A percentile compares a stretch with the other conserved stretches of the same genome.
These are phyloP conservation scores for Apostasia shenzhenica DNA, from an alignment of 106 monocot species.

Conservation along the genomic window DNA sequence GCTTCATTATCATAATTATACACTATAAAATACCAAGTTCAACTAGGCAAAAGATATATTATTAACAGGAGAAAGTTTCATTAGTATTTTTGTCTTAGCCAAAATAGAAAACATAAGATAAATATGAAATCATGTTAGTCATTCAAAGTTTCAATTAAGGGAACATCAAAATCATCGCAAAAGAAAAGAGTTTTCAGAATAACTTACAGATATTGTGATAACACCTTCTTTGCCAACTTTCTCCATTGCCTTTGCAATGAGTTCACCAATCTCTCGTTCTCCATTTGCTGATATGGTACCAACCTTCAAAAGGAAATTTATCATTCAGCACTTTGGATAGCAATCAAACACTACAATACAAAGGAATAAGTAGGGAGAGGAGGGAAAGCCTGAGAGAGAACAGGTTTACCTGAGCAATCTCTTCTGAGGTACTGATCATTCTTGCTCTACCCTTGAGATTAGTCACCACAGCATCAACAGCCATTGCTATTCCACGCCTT, in stretches of 20 bases:
- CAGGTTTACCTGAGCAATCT: conserved; percentile 62
- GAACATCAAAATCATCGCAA: too few species aligned
- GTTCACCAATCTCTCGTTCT: conserved; percentile 74
- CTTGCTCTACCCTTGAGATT: conserved; percentile 65
- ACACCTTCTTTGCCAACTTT: conserved; percentile 91
- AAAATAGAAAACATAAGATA: too few species aligned
- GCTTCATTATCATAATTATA: too few species aligned
- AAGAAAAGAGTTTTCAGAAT: not conserved
- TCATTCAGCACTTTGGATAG: too few species aligned
- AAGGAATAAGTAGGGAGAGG: not conserved
- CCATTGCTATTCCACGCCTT: conserved; percentile 77
- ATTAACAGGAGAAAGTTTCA: too few species aligned
- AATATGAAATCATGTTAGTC: too few species aligned
- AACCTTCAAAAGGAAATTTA: conserved; percentile 19
- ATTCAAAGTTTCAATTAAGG: too few species aligned
- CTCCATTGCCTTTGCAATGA: conserved; percentile 86
- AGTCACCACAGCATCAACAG: conserved; percentile 79
- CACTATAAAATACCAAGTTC: too few species aligned
- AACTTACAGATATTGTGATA: conserved; percentile 68
- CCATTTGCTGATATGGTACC: conserved; percentile 81
- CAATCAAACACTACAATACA: not conserved
- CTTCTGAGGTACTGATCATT: conserved; percentile 89
- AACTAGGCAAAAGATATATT: too few species aligned
- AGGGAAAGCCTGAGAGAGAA: not conserved
- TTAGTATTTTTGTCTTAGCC: too few species aligned